These are phyloP conservation scores for Citrus mangshanensis DNA, from an alignment of 345 rosid species.

Conservation along the genomic window DNA sequence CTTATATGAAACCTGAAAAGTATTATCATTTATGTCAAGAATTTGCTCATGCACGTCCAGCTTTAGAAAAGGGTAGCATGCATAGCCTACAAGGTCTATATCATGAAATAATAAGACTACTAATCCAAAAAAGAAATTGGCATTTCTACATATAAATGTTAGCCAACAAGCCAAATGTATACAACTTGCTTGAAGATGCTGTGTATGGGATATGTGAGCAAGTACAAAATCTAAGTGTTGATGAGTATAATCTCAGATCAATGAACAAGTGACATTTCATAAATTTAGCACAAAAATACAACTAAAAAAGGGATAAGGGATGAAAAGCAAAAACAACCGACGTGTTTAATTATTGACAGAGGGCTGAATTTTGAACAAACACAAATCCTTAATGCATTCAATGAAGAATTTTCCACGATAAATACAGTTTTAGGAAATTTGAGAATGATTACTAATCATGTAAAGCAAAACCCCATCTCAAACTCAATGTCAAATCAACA, in stretches of 20 bases:
- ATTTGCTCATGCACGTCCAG: not conserved
- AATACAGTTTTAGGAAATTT: not conserved
- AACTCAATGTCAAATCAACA: not conserved
- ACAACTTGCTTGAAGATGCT: not conserved
- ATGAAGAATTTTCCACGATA: not conserved
- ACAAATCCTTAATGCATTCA: not conserved
- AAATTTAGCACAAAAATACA: not conserved
- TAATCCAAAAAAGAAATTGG: not conserved
- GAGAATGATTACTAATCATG: not conserved
- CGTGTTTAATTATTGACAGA: not conserved
- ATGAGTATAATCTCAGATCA: not conserved
- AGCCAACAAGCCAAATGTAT: not conserved
- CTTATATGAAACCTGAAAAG: conserved; percentile 87
- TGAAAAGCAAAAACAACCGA: not conserved
- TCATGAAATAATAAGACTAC: not conserved
- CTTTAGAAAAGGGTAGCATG: not conserved
- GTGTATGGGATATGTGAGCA: not conserved
- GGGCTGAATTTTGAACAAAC: not conserved
- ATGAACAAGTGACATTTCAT: not conserved
- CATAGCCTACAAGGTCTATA: not conserved
- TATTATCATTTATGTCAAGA: conserved; percentile 1
- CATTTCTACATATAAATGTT: not conserved
- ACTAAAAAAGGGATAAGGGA: not conserved
- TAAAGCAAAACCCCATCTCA: not conserved
- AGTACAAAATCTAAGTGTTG: not conserved